These are phyloP conservation scores for Magnusiomyces suaveolens DNA, from an alignment of 1,139 yeast genomes.

Conservation along the genomic window DNA sequence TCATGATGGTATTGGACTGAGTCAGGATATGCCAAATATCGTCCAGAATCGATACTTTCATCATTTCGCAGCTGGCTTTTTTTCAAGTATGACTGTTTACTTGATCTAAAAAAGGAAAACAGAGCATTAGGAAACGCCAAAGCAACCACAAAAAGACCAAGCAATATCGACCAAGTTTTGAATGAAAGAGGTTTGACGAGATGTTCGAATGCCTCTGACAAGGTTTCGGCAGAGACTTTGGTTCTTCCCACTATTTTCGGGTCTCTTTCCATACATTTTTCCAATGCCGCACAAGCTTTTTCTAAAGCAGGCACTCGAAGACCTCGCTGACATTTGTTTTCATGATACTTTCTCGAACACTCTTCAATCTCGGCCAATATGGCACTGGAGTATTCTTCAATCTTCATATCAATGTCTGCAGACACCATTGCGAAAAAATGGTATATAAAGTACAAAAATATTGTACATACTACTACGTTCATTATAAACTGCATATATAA, in stretches of 20 bases:
- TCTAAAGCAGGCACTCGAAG: constrained; percentile 62
- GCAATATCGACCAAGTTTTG: constrained; percentile 53
- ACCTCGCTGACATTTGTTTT: constrained; percentile 57
- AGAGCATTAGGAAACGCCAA: constrained; percentile 10
- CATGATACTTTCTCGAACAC: constrained; percentile 60
- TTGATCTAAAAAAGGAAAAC: constrained; percentile 7
- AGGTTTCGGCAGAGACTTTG: constrained; percentile 66
- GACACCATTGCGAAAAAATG: constrained; percentile 52
- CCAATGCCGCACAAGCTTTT: constrained; percentile 64
- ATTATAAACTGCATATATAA: constrained; percentile 62
- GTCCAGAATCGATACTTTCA: too few relatives aligned
- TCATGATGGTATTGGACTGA: neutral
- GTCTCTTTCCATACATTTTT: constrained; percentile 76
- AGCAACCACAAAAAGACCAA: constrained; percentile 35
- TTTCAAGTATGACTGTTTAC: neutral
- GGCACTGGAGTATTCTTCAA: constrained; percentile 54
- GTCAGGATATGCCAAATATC: neutral
- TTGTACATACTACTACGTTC: constrained; percentile 50
- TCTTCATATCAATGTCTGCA: constrained; percentile 59
- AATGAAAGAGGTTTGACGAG: constrained; percentile 66
- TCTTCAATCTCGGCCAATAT: constrained; percentile 55
- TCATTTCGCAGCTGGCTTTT: neutral
- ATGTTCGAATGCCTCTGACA: constrained; percentile 74
- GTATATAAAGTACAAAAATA: constrained; percentile 46
- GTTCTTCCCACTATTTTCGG: constrained; percentile 73